Evolutionary conservation across 202 grass and related monocot genomes (phyloP).

Genomic region (Panicum virgatum): DNA sequence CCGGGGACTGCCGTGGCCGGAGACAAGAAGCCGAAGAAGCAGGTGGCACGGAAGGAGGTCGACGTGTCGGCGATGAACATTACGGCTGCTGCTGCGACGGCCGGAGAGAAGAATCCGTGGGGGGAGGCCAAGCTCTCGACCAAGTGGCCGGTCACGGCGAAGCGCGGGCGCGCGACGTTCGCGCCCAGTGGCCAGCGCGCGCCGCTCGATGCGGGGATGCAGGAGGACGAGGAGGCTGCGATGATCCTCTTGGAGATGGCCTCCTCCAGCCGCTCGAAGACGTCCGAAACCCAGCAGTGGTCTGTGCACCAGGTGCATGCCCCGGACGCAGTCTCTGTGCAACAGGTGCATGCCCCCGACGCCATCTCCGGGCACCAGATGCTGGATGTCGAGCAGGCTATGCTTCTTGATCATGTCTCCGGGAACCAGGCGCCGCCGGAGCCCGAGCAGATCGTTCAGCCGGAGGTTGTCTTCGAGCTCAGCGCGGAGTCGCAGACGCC

Average conservation of each 20-base stretch:
- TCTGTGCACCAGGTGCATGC: not conserved
- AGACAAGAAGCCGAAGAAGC: not conserved
- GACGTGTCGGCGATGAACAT: not conserved
- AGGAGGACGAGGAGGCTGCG: slow-evolving; percentile 37
- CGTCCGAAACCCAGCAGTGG: not conserved
- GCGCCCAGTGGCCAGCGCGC: not conserved
- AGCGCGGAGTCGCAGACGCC: not conserved
- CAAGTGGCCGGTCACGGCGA: slow-evolving; percentile 28
- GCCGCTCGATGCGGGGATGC: not conserved
- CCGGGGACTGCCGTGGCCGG: not conserved
- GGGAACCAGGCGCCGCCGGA: not conserved
- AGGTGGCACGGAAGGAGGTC: not conserved
- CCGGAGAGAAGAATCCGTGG: not conserved
- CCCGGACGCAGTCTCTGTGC: not conserved
- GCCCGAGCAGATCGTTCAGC: not conserved
- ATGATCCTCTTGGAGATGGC: slow-evolving; percentile 34
- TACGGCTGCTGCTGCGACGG: not conserved
- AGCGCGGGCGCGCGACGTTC: slow-evolving; percentile 17
- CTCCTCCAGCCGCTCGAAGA: not conserved
- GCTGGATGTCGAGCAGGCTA: not conserved
- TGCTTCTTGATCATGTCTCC: not conserved
- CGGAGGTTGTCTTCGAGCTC: not conserved
- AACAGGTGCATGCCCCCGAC: too few species aligned
- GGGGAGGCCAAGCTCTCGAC: not conserved
- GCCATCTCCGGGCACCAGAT: not conserved